Percentiles rank a stretch among this genome's conserved stretches.
Conservation (phyloP, 441 rosid species). For the Biscutella laevigata region DNA sequence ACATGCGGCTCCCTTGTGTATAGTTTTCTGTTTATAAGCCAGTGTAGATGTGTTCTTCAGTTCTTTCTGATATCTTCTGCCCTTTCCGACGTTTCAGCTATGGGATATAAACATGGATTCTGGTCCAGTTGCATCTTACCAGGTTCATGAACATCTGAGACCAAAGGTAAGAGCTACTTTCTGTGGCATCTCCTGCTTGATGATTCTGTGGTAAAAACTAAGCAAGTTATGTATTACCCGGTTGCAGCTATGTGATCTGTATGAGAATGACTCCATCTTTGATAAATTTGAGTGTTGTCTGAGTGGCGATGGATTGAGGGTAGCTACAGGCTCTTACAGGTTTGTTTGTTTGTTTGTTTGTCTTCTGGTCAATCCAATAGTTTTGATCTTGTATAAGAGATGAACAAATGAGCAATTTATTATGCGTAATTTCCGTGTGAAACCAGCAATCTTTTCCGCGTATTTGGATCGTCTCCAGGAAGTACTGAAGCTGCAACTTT, state of each 20-base stretch:
- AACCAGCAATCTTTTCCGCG: constrained; percentile 64
- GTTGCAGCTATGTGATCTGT: constrained; percentile 59
- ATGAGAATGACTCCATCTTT: constrained; percentile 72
- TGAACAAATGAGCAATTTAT: neutral
- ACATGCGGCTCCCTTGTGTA: neutral
- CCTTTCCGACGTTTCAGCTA: constrained; percentile 30
- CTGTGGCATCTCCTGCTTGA: constrained; percentile 1
- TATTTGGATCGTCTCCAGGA: constrained; percentile 54
- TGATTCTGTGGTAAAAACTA: constrained; percentile 10
- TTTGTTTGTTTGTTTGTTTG: constrained; percentile 24
- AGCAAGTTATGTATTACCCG: neutral
- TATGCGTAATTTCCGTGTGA: constrained; percentile 4
- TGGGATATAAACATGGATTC: constrained; percentile 88
- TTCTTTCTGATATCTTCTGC: constrained; percentile 14
- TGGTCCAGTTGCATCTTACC: constrained; percentile 69
- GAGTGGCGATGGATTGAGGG: constrained; percentile 59
- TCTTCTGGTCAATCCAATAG: neutral
- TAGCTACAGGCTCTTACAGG: constrained; percentile 83
- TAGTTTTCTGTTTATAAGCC: neutral
- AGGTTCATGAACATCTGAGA: constrained; percentile 70
- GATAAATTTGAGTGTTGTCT: constrained; percentile 76
- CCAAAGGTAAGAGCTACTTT: constrained; percentile 44
- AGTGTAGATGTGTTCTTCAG: neutral
- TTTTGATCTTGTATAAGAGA: neutral
- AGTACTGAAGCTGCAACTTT: constrained; percentile 55